A percentile compares a stretch with the other conserved stretches of the same genome.
phyloP scores from a whole-genome alignment of 129 eudicot species.

The Chrysanthemum makinoi region DNA sequence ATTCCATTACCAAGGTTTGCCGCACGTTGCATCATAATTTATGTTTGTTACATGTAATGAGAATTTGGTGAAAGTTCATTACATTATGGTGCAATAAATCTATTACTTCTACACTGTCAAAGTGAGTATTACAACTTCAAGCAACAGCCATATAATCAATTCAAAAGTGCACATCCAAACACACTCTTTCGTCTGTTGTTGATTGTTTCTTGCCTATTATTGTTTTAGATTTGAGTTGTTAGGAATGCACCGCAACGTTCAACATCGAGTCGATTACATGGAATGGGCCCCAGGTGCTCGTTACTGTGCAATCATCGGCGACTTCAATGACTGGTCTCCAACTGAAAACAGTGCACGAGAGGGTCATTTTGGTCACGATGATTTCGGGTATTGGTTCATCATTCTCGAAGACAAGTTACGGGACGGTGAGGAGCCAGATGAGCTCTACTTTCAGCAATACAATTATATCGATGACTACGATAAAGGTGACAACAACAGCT shows the following conservation, averaged over 20 bases:
- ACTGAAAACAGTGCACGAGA: constrained; percentile 85
- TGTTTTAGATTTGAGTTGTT: constrained; percentile 61
- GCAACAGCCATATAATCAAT: no score
- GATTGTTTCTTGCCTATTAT: background rate
- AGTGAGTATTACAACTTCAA: no score
- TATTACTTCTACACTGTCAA: no score
- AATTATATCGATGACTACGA: constrained; percentile 81
- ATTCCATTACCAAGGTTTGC: no score
- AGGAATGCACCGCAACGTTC: constrained; percentile 88
- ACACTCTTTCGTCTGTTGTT: background rate
- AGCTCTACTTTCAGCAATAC: constrained; percentile 82
- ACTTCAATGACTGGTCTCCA: constrained; percentile 93
- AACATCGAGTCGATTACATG: constrained; percentile 92
- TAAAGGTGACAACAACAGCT: constrained; percentile 79
- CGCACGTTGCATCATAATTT: no score
- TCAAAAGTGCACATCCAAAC: background rate
- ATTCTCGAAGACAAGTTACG: constrained; percentile 85
- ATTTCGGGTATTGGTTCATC: constrained; percentile 94
- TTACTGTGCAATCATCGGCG: constrained; percentile 89
- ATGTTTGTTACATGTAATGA: no score
- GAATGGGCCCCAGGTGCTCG: constrained; percentile 99
- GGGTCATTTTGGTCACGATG: constrained; percentile 94
- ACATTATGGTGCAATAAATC: no score
- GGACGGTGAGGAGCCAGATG: constrained; percentile 85
- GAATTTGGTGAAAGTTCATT: background rate